Conservation (phyloP, 148 eudicot species). For the Linanthus parryae region DNA sequence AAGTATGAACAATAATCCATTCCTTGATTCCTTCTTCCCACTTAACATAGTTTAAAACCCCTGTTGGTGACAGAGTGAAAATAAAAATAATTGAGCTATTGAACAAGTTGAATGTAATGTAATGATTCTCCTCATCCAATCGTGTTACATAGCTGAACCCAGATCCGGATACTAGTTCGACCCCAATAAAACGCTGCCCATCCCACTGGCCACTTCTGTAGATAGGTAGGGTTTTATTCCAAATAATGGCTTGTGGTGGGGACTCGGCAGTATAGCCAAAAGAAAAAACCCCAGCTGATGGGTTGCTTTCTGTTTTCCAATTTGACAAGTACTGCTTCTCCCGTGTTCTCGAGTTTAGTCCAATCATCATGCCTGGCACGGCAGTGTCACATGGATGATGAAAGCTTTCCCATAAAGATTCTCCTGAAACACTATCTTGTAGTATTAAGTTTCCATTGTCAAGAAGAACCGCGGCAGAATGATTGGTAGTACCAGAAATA, state of each 20-base stretch:
- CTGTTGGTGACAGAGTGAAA: constrained; percentile 29
- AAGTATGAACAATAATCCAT: constrained; percentile 20
- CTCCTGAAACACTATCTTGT: constrained; percentile 1
- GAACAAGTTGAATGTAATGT: constrained; percentile 25
- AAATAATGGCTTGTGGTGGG: too few species aligned
- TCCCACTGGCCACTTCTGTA: constrained; percentile 63
- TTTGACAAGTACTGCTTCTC: not conserved
- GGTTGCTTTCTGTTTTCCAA: constrained; percentile 5
- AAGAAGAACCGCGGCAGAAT: not conserved
- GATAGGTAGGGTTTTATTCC: too few species aligned
- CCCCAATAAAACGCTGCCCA: constrained; percentile 40
- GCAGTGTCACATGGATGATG: constrained; percentile 7
- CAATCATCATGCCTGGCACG: constrained; percentile 9
- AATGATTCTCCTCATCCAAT: constrained; percentile 19
- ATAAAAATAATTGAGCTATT: constrained; percentile 13
- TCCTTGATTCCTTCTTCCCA: constrained; percentile 9
- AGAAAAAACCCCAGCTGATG: constrained; percentile 7
- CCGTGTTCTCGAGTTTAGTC: not conserved
- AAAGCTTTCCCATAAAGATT: constrained; percentile 11
- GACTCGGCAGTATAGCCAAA: too few species aligned
- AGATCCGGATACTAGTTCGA: constrained; percentile 30
- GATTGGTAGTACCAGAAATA: not conserved
- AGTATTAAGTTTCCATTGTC: constrained; percentile 4
- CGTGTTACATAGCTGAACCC: constrained; percentile 36
- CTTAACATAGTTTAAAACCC: constrained; percentile 3